Percentiles rank a stretch among this genome's conserved stretches.
phyloP scores from a whole-genome alignment of 257 asterid species.

The Dorcoceras hygrometricum region DNA sequence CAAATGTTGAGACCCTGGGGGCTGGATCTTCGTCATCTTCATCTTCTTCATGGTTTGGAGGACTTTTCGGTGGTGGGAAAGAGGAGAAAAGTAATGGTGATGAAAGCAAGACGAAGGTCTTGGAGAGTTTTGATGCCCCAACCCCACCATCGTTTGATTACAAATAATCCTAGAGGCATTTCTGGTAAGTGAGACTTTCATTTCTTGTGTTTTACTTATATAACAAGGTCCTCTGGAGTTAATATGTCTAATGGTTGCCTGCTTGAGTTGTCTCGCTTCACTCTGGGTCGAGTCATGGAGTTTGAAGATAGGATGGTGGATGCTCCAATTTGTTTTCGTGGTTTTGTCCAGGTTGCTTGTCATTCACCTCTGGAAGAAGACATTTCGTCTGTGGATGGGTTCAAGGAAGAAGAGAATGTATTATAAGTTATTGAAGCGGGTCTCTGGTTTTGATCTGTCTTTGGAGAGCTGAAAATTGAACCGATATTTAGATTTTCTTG shows the following conservation, averaged over 20 bases:
- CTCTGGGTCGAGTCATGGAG: not conserved
- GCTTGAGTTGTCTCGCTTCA: not conserved
- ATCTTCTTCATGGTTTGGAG: slow-evolving; percentile 9
- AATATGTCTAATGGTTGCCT: not conserved
- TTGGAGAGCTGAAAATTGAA: not conserved
- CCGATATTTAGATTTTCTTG: not conserved
- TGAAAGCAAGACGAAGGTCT: slow-evolving; percentile 75
- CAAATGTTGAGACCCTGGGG: not conserved
- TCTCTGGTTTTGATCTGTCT: not conserved
- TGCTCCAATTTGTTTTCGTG: not conserved
- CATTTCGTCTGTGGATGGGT: not conserved
- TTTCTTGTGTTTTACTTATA: slow-evolving; percentile 1
- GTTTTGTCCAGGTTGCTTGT: not conserved
- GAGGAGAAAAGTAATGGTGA: slow-evolving; percentile 41
- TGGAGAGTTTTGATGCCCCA: slow-evolving; percentile 96
- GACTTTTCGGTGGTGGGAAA: slow-evolving; percentile 40
- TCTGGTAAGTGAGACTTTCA: slow-evolving; percentile 28
- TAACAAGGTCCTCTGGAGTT: not conserved
- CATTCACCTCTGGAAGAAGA: not conserved
- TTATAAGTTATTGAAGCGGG: not conserved
- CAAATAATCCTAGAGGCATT: slow-evolving; percentile 37
- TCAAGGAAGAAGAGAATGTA: not conserved
- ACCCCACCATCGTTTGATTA: slow-evolving; percentile 85
- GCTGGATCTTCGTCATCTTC: slow-evolving; percentile 6
- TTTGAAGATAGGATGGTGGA: not conserved